Percentiles rank a stretch among this genome's conserved stretches.
Evolutionary conservation across 1,139 yeast genomes (phyloP).

Genomic region (Geotrichum aggregatum): DNA sequence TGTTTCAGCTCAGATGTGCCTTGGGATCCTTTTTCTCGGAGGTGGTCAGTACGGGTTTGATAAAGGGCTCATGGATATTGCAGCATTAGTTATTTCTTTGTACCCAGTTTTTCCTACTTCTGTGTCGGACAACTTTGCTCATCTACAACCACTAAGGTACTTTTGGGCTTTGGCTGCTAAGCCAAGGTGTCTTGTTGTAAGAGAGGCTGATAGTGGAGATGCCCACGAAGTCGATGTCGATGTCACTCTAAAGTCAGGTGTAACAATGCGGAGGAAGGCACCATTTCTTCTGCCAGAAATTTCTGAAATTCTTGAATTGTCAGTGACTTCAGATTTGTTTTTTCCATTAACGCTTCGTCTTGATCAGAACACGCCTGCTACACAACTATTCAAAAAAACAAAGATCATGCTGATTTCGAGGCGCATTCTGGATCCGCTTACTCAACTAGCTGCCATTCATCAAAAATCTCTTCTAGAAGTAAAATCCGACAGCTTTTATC

Average conservation of each 20-base stretch:
- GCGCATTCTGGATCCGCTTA: slow-evolving; percentile 44
- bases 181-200: slow-evolving; percentile 69
- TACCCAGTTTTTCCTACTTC: slow-evolving; percentile 65
- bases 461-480: slow-evolving; percentile 24
- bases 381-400: slow-evolving; percentile 39
- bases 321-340: slow-evolving; percentile 45
- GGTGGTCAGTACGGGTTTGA: slow-evolving; percentile 88
- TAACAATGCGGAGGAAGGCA: slow-evolving; percentile 38
- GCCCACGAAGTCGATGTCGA: slow-evolving; percentile 46
- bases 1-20: slow-evolving; percentile 74
- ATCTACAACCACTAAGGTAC: slow-evolving; percentile 81
- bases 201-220: slow-evolving; percentile 57
- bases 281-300: slow-evolving; percentile 72
- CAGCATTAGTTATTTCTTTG: slow-evolving; percentile 66
- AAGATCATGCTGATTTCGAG: slow-evolving; percentile 51
- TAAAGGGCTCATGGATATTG: slow-evolving; percentile 61
- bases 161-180: slow-evolving; percentile 88
- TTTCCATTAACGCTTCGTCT: slow-evolving; percentile 47
- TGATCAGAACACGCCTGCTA: slow-evolving; percentile 40
- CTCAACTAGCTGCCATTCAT: slow-evolving; percentile 41
- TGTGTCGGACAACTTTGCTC: slow-evolving; percentile 47
- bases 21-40: slow-evolving; percentile 85
- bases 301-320: slow-evolving; percentile 44
- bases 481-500: not conserved
- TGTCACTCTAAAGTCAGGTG: slow-evolving; percentile 45